Base-by-base conservation (phyloP, 2,329 filamentous ascomycete genomes). In the Monosporascus sp. region DNA sequence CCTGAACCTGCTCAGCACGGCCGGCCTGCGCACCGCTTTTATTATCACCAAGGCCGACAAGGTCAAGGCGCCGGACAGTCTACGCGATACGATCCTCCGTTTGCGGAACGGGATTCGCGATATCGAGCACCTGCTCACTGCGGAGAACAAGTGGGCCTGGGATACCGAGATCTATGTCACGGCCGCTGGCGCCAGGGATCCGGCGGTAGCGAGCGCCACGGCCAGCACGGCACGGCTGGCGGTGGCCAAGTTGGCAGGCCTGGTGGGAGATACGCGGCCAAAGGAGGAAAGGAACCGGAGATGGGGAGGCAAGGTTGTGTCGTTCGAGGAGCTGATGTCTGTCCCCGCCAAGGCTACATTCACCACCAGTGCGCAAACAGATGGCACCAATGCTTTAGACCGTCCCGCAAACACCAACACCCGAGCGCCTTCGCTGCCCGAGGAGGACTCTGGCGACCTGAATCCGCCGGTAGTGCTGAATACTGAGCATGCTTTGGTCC, bases 21-120 rank as follows among this genome's bases (percentile, higher is more conserved):
- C 72, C 3, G 71, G 72, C 9, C 70, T 77, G 31, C 70, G 70
- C 50, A 80, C 78, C 1, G 62, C 74, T 7, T 73, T 83, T 1
- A 73, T 83, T 5, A 63, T 85, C 48, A 84, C 81, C 11, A 83
- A 83, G 66, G 78, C 76, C 15, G 81, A 84, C 60, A 82, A 82
- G 63, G 65, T 61, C 47, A 68, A 64, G 60, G 62, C 57, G 24
- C 28, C 65, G 50, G 60, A 61, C 26, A 52, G 60, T 8, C 47
- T 68, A 15, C 60, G 58, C 17, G 52, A 59, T 24, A 67, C 63
- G 1, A 67, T 63, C 55, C 53, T n/a, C 45, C 60, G 58, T 50
- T n/a, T 65, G 17, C 63, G 58, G 58, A 68, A 70, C 9, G 59
- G 49, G 28, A 58, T 65, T 26, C 52, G 56, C 15, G 51, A 57